A percentile compares a stretch with the other conserved stretches of the same genome.
Evolutionary conservation across 257 asterid species (phyloP).

Genomic region (Gynochthodes officinalis): DNA sequence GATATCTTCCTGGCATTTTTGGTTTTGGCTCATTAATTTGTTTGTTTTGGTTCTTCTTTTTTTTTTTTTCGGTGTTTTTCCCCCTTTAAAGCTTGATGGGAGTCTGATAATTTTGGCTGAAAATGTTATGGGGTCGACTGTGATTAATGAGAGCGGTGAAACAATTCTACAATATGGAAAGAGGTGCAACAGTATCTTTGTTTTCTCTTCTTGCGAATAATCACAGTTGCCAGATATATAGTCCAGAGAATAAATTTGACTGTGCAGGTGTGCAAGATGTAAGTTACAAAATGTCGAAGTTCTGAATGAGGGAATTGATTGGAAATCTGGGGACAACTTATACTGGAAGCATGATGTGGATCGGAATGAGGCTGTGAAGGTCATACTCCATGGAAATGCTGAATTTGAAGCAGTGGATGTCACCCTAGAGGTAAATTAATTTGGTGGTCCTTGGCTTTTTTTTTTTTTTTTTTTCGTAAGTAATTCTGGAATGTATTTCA

Average conservation of each 20-base stretch:
- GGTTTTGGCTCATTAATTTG: conserved; percentile 27
- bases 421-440: conserved; percentile 61
- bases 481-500: neutral
- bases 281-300: conserved; percentile 74
- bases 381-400: conserved; percentile 90
- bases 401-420: conserved; percentile 90
- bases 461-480: neutral
- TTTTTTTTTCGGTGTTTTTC: no score
- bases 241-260: conserved; percentile 19
- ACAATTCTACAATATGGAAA: conserved; percentile 71
- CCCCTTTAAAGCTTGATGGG: conserved; percentile 98
- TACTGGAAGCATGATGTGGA: conserved; percentile 97
- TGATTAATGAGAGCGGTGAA: conserved; percentile 50
- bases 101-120: conserved; percentile 78
- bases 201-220: conserved; percentile 14
- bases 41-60: conserved; percentile 39
- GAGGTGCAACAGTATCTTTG: conserved; percentile 46
- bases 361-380: conserved; percentile 73
- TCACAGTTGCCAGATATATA: conserved; percentile 17
- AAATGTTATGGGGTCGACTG: conserved; percentile 67
- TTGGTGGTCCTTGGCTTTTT: neutral
- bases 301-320: conserved; percentile 74
- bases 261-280: conserved; percentile 81
- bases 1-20: conserved; percentile 17
- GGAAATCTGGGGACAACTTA: conserved; percentile 67